Evolutionary conservation across 495 filamentous ascomycete genomes (phyloP), one percentile per base, ranked within the genome.

Genomic region (Penicillium nucicola): DNA sequence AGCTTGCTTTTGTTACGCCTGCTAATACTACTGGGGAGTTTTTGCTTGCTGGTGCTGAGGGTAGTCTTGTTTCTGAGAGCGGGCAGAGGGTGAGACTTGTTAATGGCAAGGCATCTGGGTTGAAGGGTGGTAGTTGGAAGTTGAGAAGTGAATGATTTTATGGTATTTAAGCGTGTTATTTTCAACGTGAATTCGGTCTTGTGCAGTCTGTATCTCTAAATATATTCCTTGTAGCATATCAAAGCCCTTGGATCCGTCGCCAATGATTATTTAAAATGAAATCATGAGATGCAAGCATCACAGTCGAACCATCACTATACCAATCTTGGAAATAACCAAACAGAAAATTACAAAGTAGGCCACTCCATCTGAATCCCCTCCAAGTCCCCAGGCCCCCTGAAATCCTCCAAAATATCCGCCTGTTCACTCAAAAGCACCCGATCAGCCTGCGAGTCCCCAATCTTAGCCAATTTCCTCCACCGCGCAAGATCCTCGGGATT

Each of bases 391-490:
- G 60, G 54, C 7, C 65, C 62, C 45, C 56, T 52, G 32, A 68
- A 67, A 28, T 60, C 51, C 54, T 67, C 53, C 55, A 62, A 10
- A 41, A 69, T 61, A 18, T 62, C 61, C 19, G 65, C 66, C 53
- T 69, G 66, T 53, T 66, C 62, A 52, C 61, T 65, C 43, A 71
- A 44, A 34, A 69, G 20, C 22, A 53, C 48, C 42, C 66, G 45
- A 38, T 69, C 64, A 9, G 52, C 53, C 43, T 71, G 25, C 5
- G 66, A 4, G 4, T 52, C 10, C 60, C 62, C 25, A 1, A 28
- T 9, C 25, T 28, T 28, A 6, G 25, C 25, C 25, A 28, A 28
- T 8, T 28, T 8, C 5, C 25, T 28, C 25, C 25, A 28, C 7
- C 25, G 25, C 25, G 4, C 7, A 6, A 28, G 25, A 9, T 28